phyloP scores from a whole-genome alignment of 2,329 filamentous ascomycete genomes.

The Coniochaeta sp. region DNA sequence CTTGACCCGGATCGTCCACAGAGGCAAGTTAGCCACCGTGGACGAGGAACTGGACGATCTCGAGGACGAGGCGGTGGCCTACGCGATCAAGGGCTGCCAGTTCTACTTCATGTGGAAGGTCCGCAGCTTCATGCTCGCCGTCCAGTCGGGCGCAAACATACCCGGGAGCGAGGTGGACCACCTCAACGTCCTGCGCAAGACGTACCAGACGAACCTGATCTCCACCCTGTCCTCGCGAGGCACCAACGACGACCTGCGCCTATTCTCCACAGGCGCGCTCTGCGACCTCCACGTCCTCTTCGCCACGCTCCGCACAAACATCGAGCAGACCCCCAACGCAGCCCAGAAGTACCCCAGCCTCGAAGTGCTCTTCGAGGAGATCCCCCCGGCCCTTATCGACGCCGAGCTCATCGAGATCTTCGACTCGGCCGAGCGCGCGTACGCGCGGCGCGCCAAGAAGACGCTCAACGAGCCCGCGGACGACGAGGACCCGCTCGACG shows the following conservation, averaged over 20 bases:
- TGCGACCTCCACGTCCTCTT: slow-evolving; percentile 81
- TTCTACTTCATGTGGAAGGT: slow-evolving; percentile 98
- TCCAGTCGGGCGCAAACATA: slow-evolving; percentile 49
- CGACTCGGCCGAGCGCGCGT: slow-evolving; percentile 66
- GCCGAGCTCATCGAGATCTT: slow-evolving; percentile 68
- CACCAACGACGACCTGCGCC: slow-evolving; percentile 69
- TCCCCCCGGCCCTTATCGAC: slow-evolving; percentile 55
- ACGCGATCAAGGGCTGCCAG: slow-evolving; percentile 67
- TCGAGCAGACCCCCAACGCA: slow-evolving; percentile 32
- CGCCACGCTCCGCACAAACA: slow-evolving; percentile 56
- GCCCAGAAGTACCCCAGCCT: slow-evolving; percentile 47
- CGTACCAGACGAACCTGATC: slow-evolving; percentile 56
- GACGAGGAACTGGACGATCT: slow-evolving; percentile 66
- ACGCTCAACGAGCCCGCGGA: slow-evolving; percentile 57
- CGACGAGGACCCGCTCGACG: slow-evolving; percentile 66
- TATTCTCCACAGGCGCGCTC: slow-evolving; percentile 67
- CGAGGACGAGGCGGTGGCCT: slow-evolving; percentile 71
- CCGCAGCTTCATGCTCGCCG: slow-evolving; percentile 46
- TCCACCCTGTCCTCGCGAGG: slow-evolving; percentile 60
- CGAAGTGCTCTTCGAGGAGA: slow-evolving; percentile 58
- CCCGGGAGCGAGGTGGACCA: slow-evolving; percentile 52
- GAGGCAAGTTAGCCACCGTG: slow-evolving; percentile 62
- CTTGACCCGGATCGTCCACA: slow-evolving; percentile 64
- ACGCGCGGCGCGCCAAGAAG: slow-evolving; percentile 62
- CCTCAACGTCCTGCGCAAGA: slow-evolving; percentile 46